Percentiles rank a stretch among this genome's conserved stretches.
Evolutionary conservation across 2,329 filamentous ascomycete genomes (phyloP).

Genomic region (Aspergillus sergii): DNA sequence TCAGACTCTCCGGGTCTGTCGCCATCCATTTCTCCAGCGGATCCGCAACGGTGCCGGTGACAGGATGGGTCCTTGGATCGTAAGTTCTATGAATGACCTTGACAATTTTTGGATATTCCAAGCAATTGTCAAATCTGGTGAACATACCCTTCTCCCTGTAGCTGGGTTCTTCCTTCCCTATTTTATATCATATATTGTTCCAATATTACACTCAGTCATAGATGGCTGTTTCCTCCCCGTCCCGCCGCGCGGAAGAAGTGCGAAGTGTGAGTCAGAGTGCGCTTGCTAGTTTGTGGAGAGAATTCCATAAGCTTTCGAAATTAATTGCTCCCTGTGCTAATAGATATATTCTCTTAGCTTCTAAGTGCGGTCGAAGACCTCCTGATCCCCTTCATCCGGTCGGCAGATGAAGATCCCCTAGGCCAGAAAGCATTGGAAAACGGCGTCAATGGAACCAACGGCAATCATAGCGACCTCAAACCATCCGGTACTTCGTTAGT

Average conservation of each 20-base stretch:
- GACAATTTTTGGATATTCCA: neutral
- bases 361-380: constrained; percentile 45
- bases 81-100: neutral
- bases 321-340: neutral
- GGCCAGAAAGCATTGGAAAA: constrained; percentile 12
- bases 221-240: constrained; percentile 27
- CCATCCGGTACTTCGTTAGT: constrained; percentile 64
- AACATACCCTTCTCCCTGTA: neutral
- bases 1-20: constrained; percentile 15
- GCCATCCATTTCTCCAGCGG: constrained; percentile 14
- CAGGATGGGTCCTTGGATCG: neutral
- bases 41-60: constrained; percentile 11
- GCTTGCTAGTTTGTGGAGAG: neutral
- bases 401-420: constrained; percentile 40
- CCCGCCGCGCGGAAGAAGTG: constrained; percentile 44
- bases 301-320: neutral
- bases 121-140: neutral
- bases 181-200: neutral
- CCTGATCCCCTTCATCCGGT: constrained; percentile 48
- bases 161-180: neutral
- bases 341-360: constrained; percentile 28
- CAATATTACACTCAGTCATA: constrained; percentile 10
- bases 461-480: constrained; percentile 53
- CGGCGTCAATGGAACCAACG: constrained; percentile 25
- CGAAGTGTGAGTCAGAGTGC: constrained; percentile 39